phyloP scores from a whole-genome alignment of 257 asterid species.

The Nicotiana otophora region DNA sequence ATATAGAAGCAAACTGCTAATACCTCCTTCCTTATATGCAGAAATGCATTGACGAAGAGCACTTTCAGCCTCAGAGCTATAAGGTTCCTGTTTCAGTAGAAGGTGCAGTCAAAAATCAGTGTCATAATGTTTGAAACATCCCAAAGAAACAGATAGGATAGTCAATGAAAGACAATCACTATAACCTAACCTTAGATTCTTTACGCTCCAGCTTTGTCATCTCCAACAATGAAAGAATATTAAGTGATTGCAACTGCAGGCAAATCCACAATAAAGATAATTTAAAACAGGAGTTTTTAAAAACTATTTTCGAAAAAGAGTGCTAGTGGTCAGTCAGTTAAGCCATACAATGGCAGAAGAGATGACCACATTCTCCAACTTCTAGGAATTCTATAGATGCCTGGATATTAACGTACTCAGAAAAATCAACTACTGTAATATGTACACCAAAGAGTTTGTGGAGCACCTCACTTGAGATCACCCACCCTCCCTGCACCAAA shows the following conservation, averaged over 20 bases:
- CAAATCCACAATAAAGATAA: slow-evolving; percentile 10
- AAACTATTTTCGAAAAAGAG: too few relatives aligned
- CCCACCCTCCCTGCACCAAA: too few relatives aligned
- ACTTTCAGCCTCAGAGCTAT: slow-evolving; percentile 35
- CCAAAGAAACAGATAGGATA: background rate
- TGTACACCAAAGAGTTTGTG: too few relatives aligned
- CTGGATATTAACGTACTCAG: background rate
- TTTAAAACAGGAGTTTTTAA: background rate
- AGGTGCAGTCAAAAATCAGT: background rate
- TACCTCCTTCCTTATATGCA: slow-evolving; percentile 70
- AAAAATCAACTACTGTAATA: too few relatives aligned
- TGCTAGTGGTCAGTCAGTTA: background rate
- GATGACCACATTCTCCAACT: background rate
- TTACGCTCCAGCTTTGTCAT: slow-evolving; percentile 36
- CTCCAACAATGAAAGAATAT: slow-evolving; percentile 62
- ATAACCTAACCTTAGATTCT: slow-evolving; percentile 42
- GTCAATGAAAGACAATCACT: background rate
- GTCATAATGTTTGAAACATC: slow-evolving; percentile 1
- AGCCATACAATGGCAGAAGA: background rate
- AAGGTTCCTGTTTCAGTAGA: slow-evolving; percentile 29
- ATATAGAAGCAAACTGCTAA: background rate
- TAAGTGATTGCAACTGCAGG: slow-evolving; percentile 73
- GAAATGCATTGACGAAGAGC: slow-evolving; percentile 61
- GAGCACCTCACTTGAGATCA: too few relatives aligned
- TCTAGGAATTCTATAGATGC: background rate